A percentile compares a stretch with the other conserved stretches of the same genome.
Evolutionary conservation across 208 protist species (phyloP).

Genomic region (Trypanosoma vivax): DNA sequence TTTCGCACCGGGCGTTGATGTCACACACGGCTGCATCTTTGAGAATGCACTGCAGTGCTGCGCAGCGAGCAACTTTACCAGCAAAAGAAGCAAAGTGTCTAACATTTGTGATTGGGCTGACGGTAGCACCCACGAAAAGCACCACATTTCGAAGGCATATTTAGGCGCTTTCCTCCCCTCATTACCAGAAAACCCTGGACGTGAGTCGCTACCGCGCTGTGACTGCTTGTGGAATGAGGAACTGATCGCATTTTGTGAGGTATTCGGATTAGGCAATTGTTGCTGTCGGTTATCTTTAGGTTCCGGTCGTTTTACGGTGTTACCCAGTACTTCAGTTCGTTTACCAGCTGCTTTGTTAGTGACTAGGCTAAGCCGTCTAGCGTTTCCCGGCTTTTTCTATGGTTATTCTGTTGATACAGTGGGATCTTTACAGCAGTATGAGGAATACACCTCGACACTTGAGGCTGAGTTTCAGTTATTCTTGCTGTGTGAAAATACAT

Average conservation of each 20-base stretch:
- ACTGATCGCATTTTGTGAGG: slow-evolving; percentile 17
- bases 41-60: background rate
- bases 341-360: slow-evolving; percentile 8
- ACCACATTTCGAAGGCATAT: too few relatives aligned
- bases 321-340: background rate
- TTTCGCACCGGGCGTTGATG: slow-evolving; percentile 18
- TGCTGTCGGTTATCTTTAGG: slow-evolving; percentile 25
- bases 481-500: background rate
- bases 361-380: slow-evolving; percentile 18
- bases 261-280: slow-evolving; percentile 16
- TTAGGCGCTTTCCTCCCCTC: slow-evolving; percentile 2
- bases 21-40: slow-evolving; percentile 20
- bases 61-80: background rate
- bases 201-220: slow-evolving; percentile 11
- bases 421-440: background rate
- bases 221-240: slow-evolving; percentile 26
- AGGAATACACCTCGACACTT: slow-evolving; percentile 13
- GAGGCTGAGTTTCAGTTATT: slow-evolving; percentile 27
- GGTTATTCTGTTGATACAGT: slow-evolving; percentile 1
- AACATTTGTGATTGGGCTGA: too few relatives aligned
- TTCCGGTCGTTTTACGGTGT: slow-evolving; percentile 4
- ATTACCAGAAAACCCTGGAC: slow-evolving; percentile 6
- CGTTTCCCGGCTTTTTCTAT: slow-evolving; percentile 15
- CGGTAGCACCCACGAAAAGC: too few relatives aligned
- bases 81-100: too few relatives aligned